A percentile compares a stretch with the other conserved stretches of the same genome.
Evolutionary conservation across 306 rosid genomes (phyloP).

Genomic region (Cercis canadensis): DNA sequence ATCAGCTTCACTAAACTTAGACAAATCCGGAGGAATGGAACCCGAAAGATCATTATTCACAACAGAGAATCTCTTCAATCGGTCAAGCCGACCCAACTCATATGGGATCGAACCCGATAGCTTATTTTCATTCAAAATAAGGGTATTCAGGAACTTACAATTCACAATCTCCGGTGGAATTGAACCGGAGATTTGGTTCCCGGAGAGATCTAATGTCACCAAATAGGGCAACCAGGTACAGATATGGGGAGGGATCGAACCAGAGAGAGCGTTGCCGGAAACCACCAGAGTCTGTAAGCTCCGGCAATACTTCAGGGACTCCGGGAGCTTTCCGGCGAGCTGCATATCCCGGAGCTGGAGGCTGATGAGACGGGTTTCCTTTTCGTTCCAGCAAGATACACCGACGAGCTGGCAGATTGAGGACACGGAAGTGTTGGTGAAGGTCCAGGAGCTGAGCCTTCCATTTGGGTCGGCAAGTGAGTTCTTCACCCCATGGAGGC

Average conservation of each 20-base stretch:
- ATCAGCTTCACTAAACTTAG: constrained; percentile 34
- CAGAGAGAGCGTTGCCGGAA: constrained; percentile 51
- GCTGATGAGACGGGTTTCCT: constrained; percentile 64
- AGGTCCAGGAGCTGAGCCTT: constrained; percentile 49
- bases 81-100: constrained; percentile 55
- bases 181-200: constrained; percentile 53
- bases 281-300: constrained; percentile 59
- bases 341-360: constrained; percentile 56
- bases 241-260: constrained; percentile 52
- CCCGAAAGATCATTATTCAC: constrained; percentile 55
- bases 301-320: constrained; percentile 55
- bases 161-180: constrained; percentile 60
- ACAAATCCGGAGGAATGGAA: constrained; percentile 48
- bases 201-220: constrained; percentile 64
- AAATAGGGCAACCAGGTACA: constrained; percentile 64
- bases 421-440: constrained; percentile 45
- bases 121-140: constrained; percentile 42
- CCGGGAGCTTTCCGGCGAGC: constrained; percentile 56
- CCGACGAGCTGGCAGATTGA: constrained; percentile 63
- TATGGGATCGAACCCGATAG: constrained; percentile 60
- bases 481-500: constrained; percentile 52
- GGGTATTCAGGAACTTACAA: constrained; percentile 57
- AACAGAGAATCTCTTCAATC: constrained; percentile 56
- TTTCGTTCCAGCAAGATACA: constrained; percentile 64
- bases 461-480: constrained; percentile 51